A percentile compares a stretch with the other conserved stretches of the same genome.
Conservation (phyloP, 2,329 filamentous ascomycete species). For the Onygena corvina region DNA sequence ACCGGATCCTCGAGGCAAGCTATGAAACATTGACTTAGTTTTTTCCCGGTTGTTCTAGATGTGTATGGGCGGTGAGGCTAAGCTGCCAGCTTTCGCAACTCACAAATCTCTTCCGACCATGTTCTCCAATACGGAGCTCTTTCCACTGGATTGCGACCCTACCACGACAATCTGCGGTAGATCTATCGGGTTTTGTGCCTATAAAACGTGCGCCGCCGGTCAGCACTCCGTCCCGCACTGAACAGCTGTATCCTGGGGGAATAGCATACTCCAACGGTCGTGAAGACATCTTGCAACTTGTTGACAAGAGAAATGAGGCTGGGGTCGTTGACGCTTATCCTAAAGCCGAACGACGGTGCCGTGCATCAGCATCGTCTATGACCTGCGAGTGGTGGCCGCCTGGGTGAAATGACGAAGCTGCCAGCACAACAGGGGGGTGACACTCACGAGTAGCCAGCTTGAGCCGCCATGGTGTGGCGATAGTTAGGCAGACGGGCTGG, state of each 20-base stretch:
- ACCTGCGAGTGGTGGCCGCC: not conserved
- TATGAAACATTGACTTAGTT: conserved; percentile 35
- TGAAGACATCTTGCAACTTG: conserved; percentile 98
- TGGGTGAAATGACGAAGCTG: conserved; percentile 14
- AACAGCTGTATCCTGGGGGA: not conserved
- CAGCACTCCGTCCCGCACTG: not conserved
- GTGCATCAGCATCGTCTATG: conserved; percentile 1
- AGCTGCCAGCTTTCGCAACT: conserved; percentile 38
- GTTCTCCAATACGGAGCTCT: conserved; percentile 97
- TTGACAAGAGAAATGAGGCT: conserved; percentile 75
- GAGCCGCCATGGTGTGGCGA: conserved; percentile 35
- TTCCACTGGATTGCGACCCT: conserved; percentile 96
- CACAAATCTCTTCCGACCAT: conserved; percentile 98
- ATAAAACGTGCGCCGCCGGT: conserved; percentile 20
- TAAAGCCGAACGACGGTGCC: conserved; percentile 25
- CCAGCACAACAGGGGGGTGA: conserved; percentile 15
- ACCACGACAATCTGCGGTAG: conserved; percentile 96
- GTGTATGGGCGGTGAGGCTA: too few species aligned
- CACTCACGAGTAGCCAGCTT: conserved; percentile 36
- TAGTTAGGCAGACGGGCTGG: conserved; percentile 4
- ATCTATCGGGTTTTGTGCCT: conserved; percentile 98
- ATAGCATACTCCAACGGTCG: conserved; percentile 69
- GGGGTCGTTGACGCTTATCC: conserved; percentile 61
- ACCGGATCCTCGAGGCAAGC: conserved; percentile 89
- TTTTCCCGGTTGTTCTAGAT: too few species aligned